phyloP scores from a whole-genome alignment of 2,329 filamentous ascomycete species.

The Periconia digitata region DNA sequence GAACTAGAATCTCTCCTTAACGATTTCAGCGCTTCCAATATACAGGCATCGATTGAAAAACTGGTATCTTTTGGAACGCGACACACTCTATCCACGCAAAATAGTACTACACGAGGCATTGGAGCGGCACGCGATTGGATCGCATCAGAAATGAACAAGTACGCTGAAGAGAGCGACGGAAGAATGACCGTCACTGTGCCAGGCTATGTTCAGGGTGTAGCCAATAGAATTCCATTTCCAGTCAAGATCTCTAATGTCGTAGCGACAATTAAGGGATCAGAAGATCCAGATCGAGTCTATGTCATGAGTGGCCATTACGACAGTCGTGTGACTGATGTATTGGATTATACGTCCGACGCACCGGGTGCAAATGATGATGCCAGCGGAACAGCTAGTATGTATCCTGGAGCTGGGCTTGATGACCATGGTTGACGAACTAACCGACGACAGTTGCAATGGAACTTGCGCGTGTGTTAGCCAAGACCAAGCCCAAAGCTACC shows the following conservation, averaged over 20 bases:
- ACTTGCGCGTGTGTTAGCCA: conserved; percentile 56
- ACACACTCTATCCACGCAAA: conserved; percentile 58
- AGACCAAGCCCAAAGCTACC: conserved; percentile 51
- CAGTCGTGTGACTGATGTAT: conserved; percentile 52
- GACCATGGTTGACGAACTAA: conserved; percentile 8
- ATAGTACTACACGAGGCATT: conserved; percentile 54
- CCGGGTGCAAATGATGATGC: conserved; percentile 63
- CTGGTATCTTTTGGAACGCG: conserved; percentile 60
- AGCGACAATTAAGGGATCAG: conserved; percentile 52
- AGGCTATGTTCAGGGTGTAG: conserved; percentile 55
- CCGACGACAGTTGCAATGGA: conserved; percentile 51
- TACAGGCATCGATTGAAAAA: conserved; percentile 55
- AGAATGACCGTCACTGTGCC: conserved; percentile 54
- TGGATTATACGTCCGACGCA: conserved; percentile 55
- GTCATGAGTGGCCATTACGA: conserved; percentile 61
- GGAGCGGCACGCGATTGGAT: conserved; percentile 62
- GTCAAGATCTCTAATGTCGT: conserved; percentile 56
- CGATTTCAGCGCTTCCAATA: conserved; percentile 46
- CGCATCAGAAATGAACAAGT: conserved; percentile 51
- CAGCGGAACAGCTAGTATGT: conserved; percentile 52
- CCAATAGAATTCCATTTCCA: conserved; percentile 52
- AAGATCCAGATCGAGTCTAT: conserved; percentile 45
- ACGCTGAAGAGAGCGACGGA: conserved; percentile 53
- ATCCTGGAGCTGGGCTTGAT: too few species aligned
- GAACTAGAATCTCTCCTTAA: conserved; percentile 44